Evolutionary conservation across 2,329 filamentous ascomycete species (phyloP), one percentile per base, ranked within the genome.

Genomic region (Epicoccum nigrum): DNA sequence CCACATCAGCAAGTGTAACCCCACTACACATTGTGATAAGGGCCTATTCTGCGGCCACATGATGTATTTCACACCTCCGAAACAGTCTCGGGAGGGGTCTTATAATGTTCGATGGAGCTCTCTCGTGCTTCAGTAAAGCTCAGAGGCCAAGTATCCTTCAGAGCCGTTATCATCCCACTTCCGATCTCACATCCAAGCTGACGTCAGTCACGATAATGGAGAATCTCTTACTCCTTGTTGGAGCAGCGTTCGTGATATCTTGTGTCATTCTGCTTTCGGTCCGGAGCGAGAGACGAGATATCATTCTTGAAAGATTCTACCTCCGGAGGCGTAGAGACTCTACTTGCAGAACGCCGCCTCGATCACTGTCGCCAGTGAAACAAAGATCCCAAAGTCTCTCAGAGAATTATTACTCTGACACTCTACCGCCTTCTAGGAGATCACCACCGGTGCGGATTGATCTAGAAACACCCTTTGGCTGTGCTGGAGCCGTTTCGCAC

Each of bases 341-440:
- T n/a, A 76, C 73, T 23, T 75, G 79, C 9, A 73, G 70, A 54
- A 83, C 80, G n/a, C 80, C 81, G 33, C 79, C 81, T 31, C 76
- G 77, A 42, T 83, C 80, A 1, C 58, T 83, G 8, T 82, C 80
- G 1, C 79, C 79, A 2, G 73, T 76, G n/a, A 80, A 79, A 63
- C 73, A 42, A 49, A 67, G 32, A 19, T 64, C 19, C 6, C 31
- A 32, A 12, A 32, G 31, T 4, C 21, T 65, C 3, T 56, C 71
- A 43, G 32, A 34, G 7, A 41, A 53, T 13, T n/a, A 46, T 4
- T 82, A 81, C 66, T 71, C 64, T n/a, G 70, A 77, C 48, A 71
- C 73, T 0, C 78, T 84, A 20, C 84, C 84, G 6, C 83, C 83
- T 2, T 78, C 76, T 41, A 76, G 80, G 34, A 76, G 81, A 9